Evolutionary conservation across 1,284 basidiomycete species (phyloP).

Genomic region (Vanrija pseudolonga): DNA sequence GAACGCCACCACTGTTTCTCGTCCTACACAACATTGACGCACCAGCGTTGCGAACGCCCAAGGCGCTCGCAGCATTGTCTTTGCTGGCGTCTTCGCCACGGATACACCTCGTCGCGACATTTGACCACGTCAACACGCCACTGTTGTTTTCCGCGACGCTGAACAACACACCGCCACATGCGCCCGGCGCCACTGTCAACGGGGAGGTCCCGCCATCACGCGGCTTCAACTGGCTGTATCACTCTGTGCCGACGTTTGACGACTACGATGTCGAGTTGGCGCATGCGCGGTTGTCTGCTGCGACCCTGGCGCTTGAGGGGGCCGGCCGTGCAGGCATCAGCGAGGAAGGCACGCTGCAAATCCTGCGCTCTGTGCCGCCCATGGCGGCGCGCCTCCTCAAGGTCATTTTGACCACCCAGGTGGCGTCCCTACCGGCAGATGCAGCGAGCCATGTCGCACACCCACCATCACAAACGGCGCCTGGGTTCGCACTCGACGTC

Average conservation of each 20-base stretch:
- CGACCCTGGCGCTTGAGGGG: slow-evolving; percentile 13
- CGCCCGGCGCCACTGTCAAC: slow-evolving; percentile 13
- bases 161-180: slow-evolving; percentile 32
- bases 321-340: slow-evolving; percentile 56
- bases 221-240: slow-evolving; percentile 80
- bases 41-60: slow-evolving; percentile 61
- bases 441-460: slow-evolving; percentile 21
- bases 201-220: slow-evolving; percentile 24
- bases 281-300: slow-evolving; percentile 37
- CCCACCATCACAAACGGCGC: slow-evolving; percentile 24
- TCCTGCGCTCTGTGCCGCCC: slow-evolving; percentile 77
- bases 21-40: slow-evolving; percentile 85
- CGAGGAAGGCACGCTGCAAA: slow-evolving; percentile 75
- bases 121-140: slow-evolving; percentile 78
- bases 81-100: slow-evolving; percentile 65
- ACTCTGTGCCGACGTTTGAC: slow-evolving; percentile 76
- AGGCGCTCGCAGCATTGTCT: slow-evolving; percentile 58
- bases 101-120: slow-evolving; percentile 74
- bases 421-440: slow-evolving; percentile 56
- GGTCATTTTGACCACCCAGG: slow-evolving; percentile 63
- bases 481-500: slow-evolving; percentile 44
- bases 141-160: slow-evolving; percentile 59
- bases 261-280: slow-evolving; percentile 76
- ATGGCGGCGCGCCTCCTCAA: slow-evolving; percentile 76
- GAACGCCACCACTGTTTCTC: slow-evolving; percentile 59